Base-by-base conservation (phyloP, 371 early-diverging fungal species). In the Apophysomyces sp. region DNA sequence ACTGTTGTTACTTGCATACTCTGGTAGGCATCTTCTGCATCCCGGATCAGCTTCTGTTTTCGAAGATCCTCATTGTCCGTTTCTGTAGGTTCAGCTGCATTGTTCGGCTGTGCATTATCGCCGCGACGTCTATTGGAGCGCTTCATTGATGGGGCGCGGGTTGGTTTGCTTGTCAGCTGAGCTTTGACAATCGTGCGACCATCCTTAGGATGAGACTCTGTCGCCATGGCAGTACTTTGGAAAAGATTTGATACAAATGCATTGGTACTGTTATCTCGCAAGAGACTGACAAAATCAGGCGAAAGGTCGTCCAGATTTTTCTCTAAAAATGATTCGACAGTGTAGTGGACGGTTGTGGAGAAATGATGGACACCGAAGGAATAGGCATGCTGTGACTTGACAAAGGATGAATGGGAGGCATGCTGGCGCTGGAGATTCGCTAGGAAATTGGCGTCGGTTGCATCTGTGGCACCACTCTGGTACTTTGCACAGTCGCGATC, bases 161-260 rank as follows among this genome's bases (percentile, higher is more conserved):
- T 81, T 3, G 91, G 91, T 58, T 86, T 83, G 54, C 80, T 79
- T 4, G 85, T 87, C 63, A 80, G 66, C 16, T 75, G 62, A 18
- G 63, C 69, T 58, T 67, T 70, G 39, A 66, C 71, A 52, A 71
- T 69, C 0, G 69, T 73, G 26, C 72, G 67, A 24, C 87, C 84
- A 61, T 90, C 87, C 16, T 85, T 81, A 4, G 92, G 92, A 68
- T 92, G 91, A 16, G 86, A 87, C 74, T 91, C 89, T 21, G 91
- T 90, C 1, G 89, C 85, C 56, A 97, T 80, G 41, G 86, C 81
- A 24, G 85, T 78, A 62, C 92, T 90, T 28, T 86, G 84, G 68
- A 97, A 94, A 56, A 97, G 61, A 31, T 80, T 82, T 11, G 89
- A 78, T 18, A 96, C 81, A 71, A 97, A 96, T 16, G 86, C 71